A percentile compares a stretch with the other conserved stretches of the same genome.
These are phyloP conservation scores for Byssochlamys sp. DNA, from an alignment of 2,329 filamentous ascomycete genomes.

Conservation along the genomic window DNA sequence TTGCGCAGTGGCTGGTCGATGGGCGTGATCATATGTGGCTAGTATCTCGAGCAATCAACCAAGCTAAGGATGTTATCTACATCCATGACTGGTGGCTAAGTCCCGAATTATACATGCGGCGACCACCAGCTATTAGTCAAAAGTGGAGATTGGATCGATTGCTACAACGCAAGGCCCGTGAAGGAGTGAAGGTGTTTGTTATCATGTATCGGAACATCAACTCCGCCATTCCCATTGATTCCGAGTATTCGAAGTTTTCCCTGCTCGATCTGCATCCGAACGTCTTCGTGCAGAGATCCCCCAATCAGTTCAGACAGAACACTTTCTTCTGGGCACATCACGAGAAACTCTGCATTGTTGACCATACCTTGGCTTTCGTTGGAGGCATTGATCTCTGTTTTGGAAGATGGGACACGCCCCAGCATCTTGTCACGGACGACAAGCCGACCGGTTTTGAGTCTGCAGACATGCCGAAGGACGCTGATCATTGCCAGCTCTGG, in stretches of 20 bases:
- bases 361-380: conserved; percentile 90
- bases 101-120: conserved; percentile 87
- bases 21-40: conserved; percentile 99
- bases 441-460: conserved; percentile 90
- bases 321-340: conserved; percentile 99
- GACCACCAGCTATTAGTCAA: conserved; percentile 89
- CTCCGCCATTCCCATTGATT: conserved; percentile 92
- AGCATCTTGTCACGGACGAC: conserved; percentile 83
- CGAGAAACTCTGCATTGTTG: conserved; percentile 93
- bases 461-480: conserved; percentile 64
- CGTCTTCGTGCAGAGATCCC: conserved; percentile 88
- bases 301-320: conserved; percentile 96
- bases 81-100: conserved; percentile 99
- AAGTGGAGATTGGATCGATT: conserved; percentile 93
- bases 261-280: conserved; percentile 91
- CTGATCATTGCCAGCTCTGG: conserved; percentile 90
- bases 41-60: conserved; percentile 88
- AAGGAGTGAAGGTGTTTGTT: conserved; percentile 94
- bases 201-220: conserved; percentile 98
- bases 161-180: conserved; percentile 81
- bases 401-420: conserved; percentile 91
- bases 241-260: conserved; percentile 94
- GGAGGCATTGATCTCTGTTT: conserved; percentile 95
- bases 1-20: conserved; percentile 93
- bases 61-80: conserved; percentile 95